Conservation (phyloP, 1,284 basidiomycete genomes). For the Athelia sp. region DNA sequence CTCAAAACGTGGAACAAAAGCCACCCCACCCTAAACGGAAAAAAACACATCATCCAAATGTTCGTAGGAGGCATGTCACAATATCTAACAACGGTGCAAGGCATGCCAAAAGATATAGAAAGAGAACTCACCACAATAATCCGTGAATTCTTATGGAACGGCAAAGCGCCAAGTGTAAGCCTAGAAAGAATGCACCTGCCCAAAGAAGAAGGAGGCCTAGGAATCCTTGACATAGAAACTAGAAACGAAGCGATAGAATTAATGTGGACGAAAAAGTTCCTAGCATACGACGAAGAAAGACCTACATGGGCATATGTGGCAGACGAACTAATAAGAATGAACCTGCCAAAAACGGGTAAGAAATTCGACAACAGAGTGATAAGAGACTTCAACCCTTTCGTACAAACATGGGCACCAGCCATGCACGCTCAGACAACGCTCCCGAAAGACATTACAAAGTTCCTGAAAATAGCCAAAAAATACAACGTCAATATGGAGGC, state of each 20-base stretch:
- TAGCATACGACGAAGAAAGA: not conserved
- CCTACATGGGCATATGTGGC: not conserved
- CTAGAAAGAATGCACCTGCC: conserved; percentile 13
- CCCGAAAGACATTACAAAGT: conserved; percentile 5
- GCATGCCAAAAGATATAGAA: conserved; percentile 1
- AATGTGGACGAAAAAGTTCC: conserved; percentile 4
- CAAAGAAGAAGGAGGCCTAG: conserved; percentile 13
- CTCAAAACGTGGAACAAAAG: not conserved
- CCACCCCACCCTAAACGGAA: not conserved
- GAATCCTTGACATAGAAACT: conserved; percentile 14
- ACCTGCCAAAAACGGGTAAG: not conserved
- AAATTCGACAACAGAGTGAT: not conserved
- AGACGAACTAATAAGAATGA: not conserved
- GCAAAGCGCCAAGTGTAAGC: conserved; percentile 12
- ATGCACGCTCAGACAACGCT: conserved; percentile 4
- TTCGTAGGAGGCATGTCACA: not conserved
- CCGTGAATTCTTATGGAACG: conserved; percentile 19
- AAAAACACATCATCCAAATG: not conserved
- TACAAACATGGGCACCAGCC: not conserved
- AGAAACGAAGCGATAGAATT: conserved; percentile 18
- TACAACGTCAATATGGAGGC: conserved; percentile 3
- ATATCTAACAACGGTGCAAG: not conserved
- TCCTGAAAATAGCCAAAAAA: conserved; percentile 2
- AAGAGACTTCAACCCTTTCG: not conserved
- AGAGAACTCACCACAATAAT: not conserved